phyloP scores from a whole-genome alignment of 2,329 filamentous ascomycete genomes.

The Botryosphaeria agaves region DNA sequence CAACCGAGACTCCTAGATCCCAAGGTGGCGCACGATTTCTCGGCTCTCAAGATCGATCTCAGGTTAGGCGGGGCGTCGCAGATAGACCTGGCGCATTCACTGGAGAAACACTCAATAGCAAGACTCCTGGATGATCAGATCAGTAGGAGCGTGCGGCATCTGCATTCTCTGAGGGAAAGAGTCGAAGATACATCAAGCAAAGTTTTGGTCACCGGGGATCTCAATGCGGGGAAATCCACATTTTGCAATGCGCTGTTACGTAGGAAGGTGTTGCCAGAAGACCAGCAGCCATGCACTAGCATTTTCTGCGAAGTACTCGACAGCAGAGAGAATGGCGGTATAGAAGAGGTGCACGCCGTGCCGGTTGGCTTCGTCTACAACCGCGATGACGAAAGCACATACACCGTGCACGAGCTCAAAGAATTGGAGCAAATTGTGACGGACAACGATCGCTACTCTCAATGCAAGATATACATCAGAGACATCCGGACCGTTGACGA shows the following conservation, averaged over 20 bases:
- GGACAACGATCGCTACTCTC: conserved; percentile 74
- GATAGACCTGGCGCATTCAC: conserved; percentile 77
- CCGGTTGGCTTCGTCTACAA: conserved; percentile 68
- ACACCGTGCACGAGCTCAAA: conserved; percentile 63
- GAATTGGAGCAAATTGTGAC: conserved; percentile 79
- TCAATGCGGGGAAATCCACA: conserved; percentile 96
- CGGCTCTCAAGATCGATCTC: conserved; percentile 82
- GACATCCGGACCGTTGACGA: conserved; percentile 81
- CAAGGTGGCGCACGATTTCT: conserved; percentile 91
- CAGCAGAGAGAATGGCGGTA: conserved; percentile 69
- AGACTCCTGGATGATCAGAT: conserved; percentile 88
- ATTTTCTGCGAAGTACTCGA: conserved; percentile 98
- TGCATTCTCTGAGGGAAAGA: conserved; percentile 70
- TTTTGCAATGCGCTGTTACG: conserved; percentile 96
- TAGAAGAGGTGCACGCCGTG: conserved; percentile 93
- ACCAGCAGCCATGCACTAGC: conserved; percentile 94
- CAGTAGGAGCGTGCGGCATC: conserved; percentile 78
- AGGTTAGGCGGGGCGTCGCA: conserved; percentile 79
- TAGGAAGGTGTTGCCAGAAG: conserved; percentile 83
- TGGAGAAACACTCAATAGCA: conserved; percentile 84
- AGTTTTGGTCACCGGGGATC: conserved; percentile 83
- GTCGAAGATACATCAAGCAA: conserved; percentile 98
- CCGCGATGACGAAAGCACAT: conserved; percentile 83
- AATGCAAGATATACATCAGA: conserved; percentile 94
- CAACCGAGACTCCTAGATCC: conserved; percentile 79